Conservation (phyloP, 306 rosid species). For the Lathyrus oleraceus region DNA sequence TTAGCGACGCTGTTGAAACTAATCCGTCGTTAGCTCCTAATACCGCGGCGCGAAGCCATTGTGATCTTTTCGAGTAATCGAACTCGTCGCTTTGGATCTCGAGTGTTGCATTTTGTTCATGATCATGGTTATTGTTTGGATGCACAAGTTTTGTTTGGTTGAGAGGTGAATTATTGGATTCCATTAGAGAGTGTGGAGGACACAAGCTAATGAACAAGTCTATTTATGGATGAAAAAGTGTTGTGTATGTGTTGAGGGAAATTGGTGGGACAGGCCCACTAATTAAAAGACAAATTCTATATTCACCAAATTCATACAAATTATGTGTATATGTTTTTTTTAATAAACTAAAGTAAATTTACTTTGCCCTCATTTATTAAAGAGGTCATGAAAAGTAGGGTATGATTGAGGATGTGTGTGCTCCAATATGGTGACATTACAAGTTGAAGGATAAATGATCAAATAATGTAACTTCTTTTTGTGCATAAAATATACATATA, state of each 20-base stretch:
- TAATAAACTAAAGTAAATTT: not conserved
- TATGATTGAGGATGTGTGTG: slow-evolving; percentile 24
- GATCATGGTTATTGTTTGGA: slow-evolving; percentile 39
- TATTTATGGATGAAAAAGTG: slow-evolving; percentile 61
- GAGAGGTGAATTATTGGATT: slow-evolving; percentile 42
- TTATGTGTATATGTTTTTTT: not conserved
- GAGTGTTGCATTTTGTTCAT: slow-evolving; percentile 29
- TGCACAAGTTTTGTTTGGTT: slow-evolving; percentile 39
- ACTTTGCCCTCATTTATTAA: slow-evolving; percentile 22
- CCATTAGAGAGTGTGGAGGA: slow-evolving; percentile 64
- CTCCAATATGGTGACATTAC: slow-evolving; percentile 28
- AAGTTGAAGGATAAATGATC: not conserved
- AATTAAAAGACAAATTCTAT: slow-evolving; percentile 25
- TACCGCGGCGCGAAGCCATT: slow-evolving; percentile 50
- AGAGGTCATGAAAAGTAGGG: slow-evolving; percentile 26
- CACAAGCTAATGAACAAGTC: slow-evolving; percentile 62
- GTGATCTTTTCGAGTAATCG: slow-evolving; percentile 51
- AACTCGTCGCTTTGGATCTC: slow-evolving; percentile 36
- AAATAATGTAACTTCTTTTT: slow-evolving; percentile 12
- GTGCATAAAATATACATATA: not conserved
- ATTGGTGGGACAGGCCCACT: slow-evolving; percentile 52
- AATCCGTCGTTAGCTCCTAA: slow-evolving; percentile 53
- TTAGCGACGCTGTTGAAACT: slow-evolving; percentile 48
- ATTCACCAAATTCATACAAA: slow-evolving; percentile 26
- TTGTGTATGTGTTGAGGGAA: slow-evolving; percentile 17